Evolutionary conservation across 2,329 filamentous ascomycete species (phyloP), one percentile per base, ranked within the genome.

Genomic region (Plectosphaerella cucumerina): DNA sequence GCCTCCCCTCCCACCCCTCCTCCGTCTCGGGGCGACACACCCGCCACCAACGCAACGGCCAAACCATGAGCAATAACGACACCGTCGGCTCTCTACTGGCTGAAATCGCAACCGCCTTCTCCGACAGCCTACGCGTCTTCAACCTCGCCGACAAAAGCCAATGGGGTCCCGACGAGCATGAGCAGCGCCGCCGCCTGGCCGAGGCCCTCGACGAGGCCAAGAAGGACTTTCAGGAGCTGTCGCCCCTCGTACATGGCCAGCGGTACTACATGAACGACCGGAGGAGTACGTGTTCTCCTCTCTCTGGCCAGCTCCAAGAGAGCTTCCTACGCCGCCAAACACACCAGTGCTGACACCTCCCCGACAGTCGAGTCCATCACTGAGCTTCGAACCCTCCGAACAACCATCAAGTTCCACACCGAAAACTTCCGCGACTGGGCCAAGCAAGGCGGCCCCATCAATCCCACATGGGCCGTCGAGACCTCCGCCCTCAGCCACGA

Each of bases 81-180:
- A 78, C 78, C 47, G 78, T 84, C 62, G 81, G 81, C 60, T 74
- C 75, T 57, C 72, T 82, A 61, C 76, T 84, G 63, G 79, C 79
- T 61, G 70, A 70, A 66, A 81, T 83, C 64, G 81, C 80, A 58
- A 77, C 71, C 55, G 70, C 74, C 48, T 64, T 83, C 58, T 71
- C 70, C 60, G 76, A 81, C 56, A 73, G 72, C 52, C 65, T 82
- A 58, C 78, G 77, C 60, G 76, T 76, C 57, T 68, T 84, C 60
- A 71, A 71, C 66, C 73, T 80, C 57, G 74, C 79, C 59, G 80
- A 84, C 64, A 82, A 82, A 66, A 72, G 73, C 43, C 74, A 77
- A 54, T 84, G 81, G 81, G 77, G 75, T 0, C 68, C 71, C 20
- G 79, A 82, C 70, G 80, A 84, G 68, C 76, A 80, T 61, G 80